Percentiles rank a stretch among this genome's conserved stretches.
Conservation (phyloP, 306 rosid genomes). For the Benincasa hispida region DNA sequence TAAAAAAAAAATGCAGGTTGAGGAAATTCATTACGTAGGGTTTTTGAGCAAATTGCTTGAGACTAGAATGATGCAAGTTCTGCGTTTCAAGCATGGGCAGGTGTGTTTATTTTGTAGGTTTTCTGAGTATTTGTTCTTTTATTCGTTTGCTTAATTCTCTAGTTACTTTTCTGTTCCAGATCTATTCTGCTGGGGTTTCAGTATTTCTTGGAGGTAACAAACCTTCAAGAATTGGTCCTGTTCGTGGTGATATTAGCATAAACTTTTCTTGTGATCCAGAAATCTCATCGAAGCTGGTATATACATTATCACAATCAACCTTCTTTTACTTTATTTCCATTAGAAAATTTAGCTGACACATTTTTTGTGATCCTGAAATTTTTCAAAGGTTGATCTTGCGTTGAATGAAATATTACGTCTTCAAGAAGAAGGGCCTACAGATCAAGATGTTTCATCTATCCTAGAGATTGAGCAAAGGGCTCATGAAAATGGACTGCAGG, state of each 20-base stretch:
- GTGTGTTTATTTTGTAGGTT: constrained; percentile 22
- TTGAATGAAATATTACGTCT: constrained; percentile 77
- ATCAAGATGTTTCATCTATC: constrained; percentile 63
- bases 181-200: constrained; percentile 80
- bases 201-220: constrained; percentile 90
- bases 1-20: constrained; percentile 35
- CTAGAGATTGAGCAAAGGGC: constrained; percentile 97
- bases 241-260: constrained; percentile 85
- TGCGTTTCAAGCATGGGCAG: constrained; percentile 93
- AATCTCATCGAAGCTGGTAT: constrained; percentile 77
- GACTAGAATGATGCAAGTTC: constrained; percentile 84
- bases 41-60: constrained; percentile 92
- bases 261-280: constrained; percentile 91
- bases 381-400: constrained; percentile 71
- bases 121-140: constrained; percentile 8
- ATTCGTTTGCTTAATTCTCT: constrained; percentile 11
- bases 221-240: constrained; percentile 75
- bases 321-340: constrained; percentile 3
- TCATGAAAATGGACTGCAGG: constrained; percentile 97
- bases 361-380: constrained; percentile 18
- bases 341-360: constrained; percentile 1
- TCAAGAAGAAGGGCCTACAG: constrained; percentile 88
- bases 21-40: constrained; percentile 80
- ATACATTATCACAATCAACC: background rate
- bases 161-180: constrained; percentile 37